Evolutionary conservation across 1,139 yeast genomes (phyloP), one percentile per base, ranked within the genome.

Genomic region (Suhomyces yuchorum): DNA sequence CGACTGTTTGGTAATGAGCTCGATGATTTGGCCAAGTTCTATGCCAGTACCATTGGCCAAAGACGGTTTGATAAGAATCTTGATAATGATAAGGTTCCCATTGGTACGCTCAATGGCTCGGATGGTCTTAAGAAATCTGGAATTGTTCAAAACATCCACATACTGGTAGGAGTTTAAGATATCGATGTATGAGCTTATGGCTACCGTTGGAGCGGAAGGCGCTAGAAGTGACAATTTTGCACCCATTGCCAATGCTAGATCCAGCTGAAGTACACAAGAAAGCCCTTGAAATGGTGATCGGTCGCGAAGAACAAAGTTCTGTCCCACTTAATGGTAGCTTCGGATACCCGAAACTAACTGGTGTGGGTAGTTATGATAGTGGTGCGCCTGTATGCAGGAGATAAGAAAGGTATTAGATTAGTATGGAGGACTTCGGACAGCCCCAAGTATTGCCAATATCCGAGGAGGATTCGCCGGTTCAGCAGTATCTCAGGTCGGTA

Each of bases 161-260:
- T 88, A 92, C 57, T 88, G 92, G 43, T 87, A 75, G 51, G 84
- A 82, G 26, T 82, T 82, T 20, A 93, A 72, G 44, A 88, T 90
- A 58, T 88, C 88, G 34, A 93, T 81, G 59, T 92, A 93, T 1
- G 98, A 92, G 28, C 95, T 91, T 4, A 91, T 78, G 11, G 96
- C 97, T 58, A 93, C 89, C 1, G 97, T 88, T 4, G 96, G 92
- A 3, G 97, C 91, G 12, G 93, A 83, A 6, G 97, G 97, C 24
- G 97, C 90, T 61, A 90, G 70, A 42, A 88, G 73, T 4, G 97
- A 91, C 55, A 92, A 71, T 63, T 87, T 87, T 18, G 89, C 90
- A 15, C 97, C 97, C 97, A 92, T 91, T 46, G 28, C 15, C 5
- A 24, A 37, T 19, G 19, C 18, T 12, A 12, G 12, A 4, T 7